Evolutionary conservation across 345 rosid genomes (phyloP).

Genomic region (Xanthoceras sorbifolium): DNA sequence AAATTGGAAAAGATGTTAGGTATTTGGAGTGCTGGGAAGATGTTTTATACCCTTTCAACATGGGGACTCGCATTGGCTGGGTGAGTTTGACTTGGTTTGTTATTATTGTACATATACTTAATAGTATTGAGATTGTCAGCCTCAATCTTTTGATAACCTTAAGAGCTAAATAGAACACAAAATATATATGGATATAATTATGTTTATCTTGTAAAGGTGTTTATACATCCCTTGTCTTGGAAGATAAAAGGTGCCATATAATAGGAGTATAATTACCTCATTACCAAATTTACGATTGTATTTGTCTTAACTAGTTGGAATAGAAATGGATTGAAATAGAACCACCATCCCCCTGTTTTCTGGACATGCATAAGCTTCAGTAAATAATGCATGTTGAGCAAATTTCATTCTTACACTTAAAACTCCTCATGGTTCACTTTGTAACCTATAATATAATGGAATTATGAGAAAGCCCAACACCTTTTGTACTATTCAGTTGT

Average conservation of each 20-base stretch:
- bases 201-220: neutral
- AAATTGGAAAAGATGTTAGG: slow-evolving; percentile 66
- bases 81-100: slow-evolving; percentile 38
- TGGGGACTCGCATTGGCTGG: slow-evolving; percentile 92
- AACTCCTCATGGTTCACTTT: neutral
- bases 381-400: neutral
- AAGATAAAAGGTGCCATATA: neutral
- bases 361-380: neutral
- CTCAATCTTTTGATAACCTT: neutral
- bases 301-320: neutral
- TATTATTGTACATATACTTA: neutral
- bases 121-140: neutral
- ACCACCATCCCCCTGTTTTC: neutral
- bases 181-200: neutral
- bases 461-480: neutral
- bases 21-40: slow-evolving; percentile 87
- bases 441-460: neutral
- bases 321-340: neutral
- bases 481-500: neutral
- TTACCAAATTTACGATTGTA: neutral
- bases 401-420: no score
- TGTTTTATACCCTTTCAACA: slow-evolving; percentile 76
- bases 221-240: neutral
- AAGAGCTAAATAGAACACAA: no score
- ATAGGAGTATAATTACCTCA: neutral